Conservation (phyloP, 2,329 filamentous ascomycete genomes). For the Exophiala calicioides region DNA sequence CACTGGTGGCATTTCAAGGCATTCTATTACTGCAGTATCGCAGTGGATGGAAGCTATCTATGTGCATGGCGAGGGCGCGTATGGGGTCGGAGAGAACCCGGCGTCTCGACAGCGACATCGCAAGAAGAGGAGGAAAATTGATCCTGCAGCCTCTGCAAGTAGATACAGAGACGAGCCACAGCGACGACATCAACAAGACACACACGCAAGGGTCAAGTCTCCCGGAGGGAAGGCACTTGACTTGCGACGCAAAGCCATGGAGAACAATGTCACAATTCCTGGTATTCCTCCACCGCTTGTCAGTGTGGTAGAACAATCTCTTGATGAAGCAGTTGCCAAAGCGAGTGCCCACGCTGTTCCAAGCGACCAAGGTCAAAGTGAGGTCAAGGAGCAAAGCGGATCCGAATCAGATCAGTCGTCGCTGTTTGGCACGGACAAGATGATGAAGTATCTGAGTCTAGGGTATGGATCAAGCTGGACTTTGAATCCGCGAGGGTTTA, state of each 20-base stretch:
- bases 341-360: conserved; percentile 5
- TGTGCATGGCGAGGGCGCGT: conserved; percentile 77
- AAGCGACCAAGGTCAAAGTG: conserved; percentile 20
- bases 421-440: conserved; percentile 43
- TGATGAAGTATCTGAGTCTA: conserved; percentile 53
- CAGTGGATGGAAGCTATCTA: conserved; percentile 90
- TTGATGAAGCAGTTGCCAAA: conserved; percentile 27
- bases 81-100: conserved; percentile 80
- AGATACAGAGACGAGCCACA: conserved; percentile 16
- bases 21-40: conserved; percentile 70
- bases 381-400: conserved; percentile 5
- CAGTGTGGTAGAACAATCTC: conserved; percentile 29
- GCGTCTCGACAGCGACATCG: conserved; percentile 60
- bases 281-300: conserved; percentile 49
- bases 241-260: conserved; percentile 26
- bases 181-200: conserved; percentile 1
- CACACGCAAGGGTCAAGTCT: conserved; percentile 12
- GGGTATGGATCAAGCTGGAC: conserved; percentile 53
- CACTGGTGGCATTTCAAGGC: conserved; percentile 68
- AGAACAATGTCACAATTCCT: conserved; percentile 34
- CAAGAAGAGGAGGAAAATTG: conserved; percentile 36
- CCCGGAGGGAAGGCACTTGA: conserved; percentile 10
- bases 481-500: conserved; percentile 37
- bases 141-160: conserved; percentile 19
- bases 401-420: conserved; percentile 31